phyloP scores from a whole-genome alignment of 2,329 filamentous ascomycete species.

The Coniochaeta hoffmannii region DNA sequence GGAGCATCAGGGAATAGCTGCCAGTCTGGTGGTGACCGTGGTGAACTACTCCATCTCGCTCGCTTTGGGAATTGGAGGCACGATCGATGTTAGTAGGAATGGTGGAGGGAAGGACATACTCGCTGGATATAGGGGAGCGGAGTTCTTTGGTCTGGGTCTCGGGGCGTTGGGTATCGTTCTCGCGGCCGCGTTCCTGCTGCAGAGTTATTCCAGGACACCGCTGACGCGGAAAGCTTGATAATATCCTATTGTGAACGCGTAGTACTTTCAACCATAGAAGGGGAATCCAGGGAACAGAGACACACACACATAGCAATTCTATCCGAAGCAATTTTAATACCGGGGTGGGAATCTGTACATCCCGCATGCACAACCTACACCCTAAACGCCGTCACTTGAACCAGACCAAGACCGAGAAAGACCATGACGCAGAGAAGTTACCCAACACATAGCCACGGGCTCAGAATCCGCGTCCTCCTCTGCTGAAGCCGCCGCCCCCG shows the following conservation, averaged over 20 bases:
- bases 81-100: constrained; percentile 41
- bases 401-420: background rate
- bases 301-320: background rate
- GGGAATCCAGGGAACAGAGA: background rate
- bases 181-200: constrained; percentile 20
- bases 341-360: background rate
- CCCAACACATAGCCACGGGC: background rate
- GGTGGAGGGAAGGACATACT: constrained; percentile 18
- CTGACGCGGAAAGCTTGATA: background rate
- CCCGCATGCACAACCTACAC: background rate
- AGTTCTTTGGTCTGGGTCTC: constrained; percentile 35
- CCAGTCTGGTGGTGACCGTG: constrained; percentile 53
- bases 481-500: constrained; percentile 15
- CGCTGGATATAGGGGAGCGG: constrained; percentile 27
- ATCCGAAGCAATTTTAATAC: background rate
- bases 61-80: constrained; percentile 59
- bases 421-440: background rate
- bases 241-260: background rate
- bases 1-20: constrained; percentile 38
- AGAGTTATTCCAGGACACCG: constrained; percentile 10
- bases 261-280: background rate
- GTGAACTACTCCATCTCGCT: constrained; percentile 64
- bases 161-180: constrained; percentile 26
- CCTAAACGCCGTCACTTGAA: constrained; percentile 2
- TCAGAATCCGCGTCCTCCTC: constrained; percentile 11